Base-by-base conservation (phyloP, 805 yeast genomes). In the Yamadazyma nakazawae region DNA sequence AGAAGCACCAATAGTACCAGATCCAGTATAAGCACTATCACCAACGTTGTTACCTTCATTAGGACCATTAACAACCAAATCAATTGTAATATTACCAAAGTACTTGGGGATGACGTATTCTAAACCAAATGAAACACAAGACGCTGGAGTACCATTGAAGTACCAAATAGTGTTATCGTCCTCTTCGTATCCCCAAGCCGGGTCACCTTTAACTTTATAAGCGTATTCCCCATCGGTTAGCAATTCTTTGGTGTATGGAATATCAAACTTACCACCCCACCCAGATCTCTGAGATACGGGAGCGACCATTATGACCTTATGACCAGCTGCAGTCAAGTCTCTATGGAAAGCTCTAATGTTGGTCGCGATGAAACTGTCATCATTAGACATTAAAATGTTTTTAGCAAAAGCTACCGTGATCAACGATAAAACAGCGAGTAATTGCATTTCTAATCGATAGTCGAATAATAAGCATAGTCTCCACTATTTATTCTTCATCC, bases 391-490 rank as follows among this genome's bases (percentile, higher is more conserved):
- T 40, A 61, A 48, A 44, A 61, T 61, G 43, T 55, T 61, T 45
- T 61, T 61, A 25, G 60, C 59, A 10, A 59, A 28, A n/a, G 49
- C 46, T 24, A 46, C 37, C 26, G 57, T 31, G 19, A 47, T 42
- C 10, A 68, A 68, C 4, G 84, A 64, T 7, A 78, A 67, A 58
- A 76, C 76, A 53, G 84, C 84, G 61, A 85, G 69, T 67, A 89
- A 89, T 41, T 78, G 50, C 60, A 57, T 57, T 11, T 34, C n/a
- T n/a, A n/a, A n/a, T n/a, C n/a, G n/a, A n/a, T n/a, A n/a, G n/a
- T n/a, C n/a, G n/a, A n/a, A n/a, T n/a, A n/a, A n/a, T n/a, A n/a
- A n/a, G n/a, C n/a, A n/a, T n/a, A n/a, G n/a, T n/a, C n/a, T n/a
- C n/a, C n/a, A n/a, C n/a, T n/a, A n/a, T n/a, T n/a, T n/a, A n/a